A percentile compares a stretch with the other conserved stretches of the same genome.
These are phyloP conservation scores for Pseudocercospora crystallina DNA, from an alignment of 2,329 filamentous ascomycete species.

Conservation along the genomic window DNA sequence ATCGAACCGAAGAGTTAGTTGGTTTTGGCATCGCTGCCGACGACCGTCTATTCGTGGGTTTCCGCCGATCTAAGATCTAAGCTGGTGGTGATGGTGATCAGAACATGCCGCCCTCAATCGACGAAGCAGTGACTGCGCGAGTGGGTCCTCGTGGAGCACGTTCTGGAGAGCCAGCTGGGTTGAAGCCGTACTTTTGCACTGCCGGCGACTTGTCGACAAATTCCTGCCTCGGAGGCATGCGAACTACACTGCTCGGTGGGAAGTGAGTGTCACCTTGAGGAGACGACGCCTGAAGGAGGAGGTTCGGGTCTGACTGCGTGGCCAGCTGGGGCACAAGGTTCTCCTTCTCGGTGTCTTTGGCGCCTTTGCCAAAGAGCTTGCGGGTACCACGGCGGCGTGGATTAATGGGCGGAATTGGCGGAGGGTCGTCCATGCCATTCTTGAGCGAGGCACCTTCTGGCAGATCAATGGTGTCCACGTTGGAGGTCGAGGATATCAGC, in stretches of 20 bases:
- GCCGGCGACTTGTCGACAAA: slow-evolving; percentile 7
- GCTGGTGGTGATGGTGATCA: slow-evolving; percentile 13
- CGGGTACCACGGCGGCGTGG: slow-evolving; percentile 53
- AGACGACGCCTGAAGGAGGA: slow-evolving; percentile 8
- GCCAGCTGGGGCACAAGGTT: slow-evolving; percentile 4
- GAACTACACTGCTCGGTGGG: slow-evolving; percentile 21
- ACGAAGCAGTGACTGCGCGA: slow-evolving; percentile 14
- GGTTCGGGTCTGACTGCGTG: slow-evolving; percentile 16
- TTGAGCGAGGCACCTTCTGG: slow-evolving; percentile 56
- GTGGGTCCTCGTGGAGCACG: slow-evolving; percentile 1
- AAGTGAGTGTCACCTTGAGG: slow-evolving; percentile 14
- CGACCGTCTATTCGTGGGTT: slow-evolving; percentile 1
- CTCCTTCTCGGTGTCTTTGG: slow-evolving; percentile 10
- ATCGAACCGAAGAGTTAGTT: slow-evolving; percentile 2
- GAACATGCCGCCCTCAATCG: slow-evolving; percentile 24
- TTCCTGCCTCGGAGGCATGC: slow-evolving; percentile 14
- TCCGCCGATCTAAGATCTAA: slow-evolving; percentile 17
- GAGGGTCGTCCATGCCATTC: slow-evolving; percentile 50
- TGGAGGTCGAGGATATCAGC: slow-evolving; percentile 56
- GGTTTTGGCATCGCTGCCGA: too few species aligned
- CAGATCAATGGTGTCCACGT: slow-evolving; percentile 58
- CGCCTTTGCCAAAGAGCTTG: slow-evolving; percentile 32
- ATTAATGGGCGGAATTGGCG: slow-evolving; percentile 61
- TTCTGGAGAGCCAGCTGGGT: slow-evolving; percentile 14
- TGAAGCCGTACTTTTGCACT: slow-evolving; percentile 12